A percentile compares a stretch with the other conserved stretches of the same genome.
These are phyloP conservation scores for Sporormia fimetaria DNA, from an alignment of 495 filamentous ascomycete species.

Conservation along the genomic window DNA sequence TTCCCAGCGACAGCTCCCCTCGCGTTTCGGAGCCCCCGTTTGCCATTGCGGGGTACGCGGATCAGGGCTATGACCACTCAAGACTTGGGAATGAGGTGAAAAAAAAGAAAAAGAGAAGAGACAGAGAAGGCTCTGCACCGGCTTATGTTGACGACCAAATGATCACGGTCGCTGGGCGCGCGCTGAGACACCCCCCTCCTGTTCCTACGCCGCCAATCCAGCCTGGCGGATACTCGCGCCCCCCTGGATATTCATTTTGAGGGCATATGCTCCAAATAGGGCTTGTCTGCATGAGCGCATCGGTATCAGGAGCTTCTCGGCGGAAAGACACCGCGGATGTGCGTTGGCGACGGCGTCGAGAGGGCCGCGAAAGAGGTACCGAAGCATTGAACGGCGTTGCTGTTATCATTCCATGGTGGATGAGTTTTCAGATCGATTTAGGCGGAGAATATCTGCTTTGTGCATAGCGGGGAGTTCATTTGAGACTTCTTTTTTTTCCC, in stretches of 20 bases:
- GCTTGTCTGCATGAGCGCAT: no score
- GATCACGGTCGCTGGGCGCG: constrained; percentile 4
- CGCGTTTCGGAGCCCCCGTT: constrained; percentile 21
- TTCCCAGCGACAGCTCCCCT: constrained; percentile 35
- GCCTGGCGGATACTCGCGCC: constrained; percentile 12
- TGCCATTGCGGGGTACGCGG: constrained; percentile 19
- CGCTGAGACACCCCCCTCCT: constrained; percentile 14
- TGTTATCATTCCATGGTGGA: no score
- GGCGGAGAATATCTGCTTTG: no score
- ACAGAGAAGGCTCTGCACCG: constrained; percentile 11
- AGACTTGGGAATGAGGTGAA: constrained; percentile 18
- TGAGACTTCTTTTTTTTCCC: no score
- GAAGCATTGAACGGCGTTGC: no score
- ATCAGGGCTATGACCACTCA: constrained; percentile 20
- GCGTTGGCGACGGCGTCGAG: no score
- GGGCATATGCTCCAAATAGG: neutral
- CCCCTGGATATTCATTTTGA: constrained; percentile 8
- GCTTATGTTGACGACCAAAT: constrained; percentile 11
- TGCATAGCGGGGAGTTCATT: no score
- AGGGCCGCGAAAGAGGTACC: no score
- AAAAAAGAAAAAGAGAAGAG: constrained; percentile 22
- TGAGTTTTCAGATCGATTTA: no score
- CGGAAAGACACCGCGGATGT: no score
- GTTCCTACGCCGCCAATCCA: constrained; percentile 24
- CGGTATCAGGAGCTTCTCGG: no score